Evolutionary conservation across 83 land plant species (phyloP), one percentile per base, ranked within the genome.

Genomic region (Diphasiastrum complanatum): DNA sequence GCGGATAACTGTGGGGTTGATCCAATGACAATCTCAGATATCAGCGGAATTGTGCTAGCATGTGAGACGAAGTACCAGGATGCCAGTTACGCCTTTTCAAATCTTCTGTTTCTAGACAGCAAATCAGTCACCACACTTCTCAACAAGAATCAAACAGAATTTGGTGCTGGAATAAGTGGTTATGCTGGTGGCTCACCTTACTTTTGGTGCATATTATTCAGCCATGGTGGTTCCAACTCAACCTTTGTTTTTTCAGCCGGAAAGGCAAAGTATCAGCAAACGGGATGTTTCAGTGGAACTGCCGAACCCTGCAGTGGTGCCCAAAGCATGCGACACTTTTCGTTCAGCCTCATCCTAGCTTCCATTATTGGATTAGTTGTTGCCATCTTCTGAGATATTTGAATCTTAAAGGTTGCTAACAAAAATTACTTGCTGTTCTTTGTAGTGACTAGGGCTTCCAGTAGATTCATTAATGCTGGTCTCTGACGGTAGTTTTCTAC

Each of bases 251-350:
- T 70, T 18, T 56, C 49, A 2, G 80, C 56, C 0, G 81, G 77
- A 5, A 63, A 37, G 1, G 77, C 77, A 12, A 82, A 67, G 63
- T 25, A 70, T 32, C 60, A 70, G 10, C 48, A 68, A n/a, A 82
- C 89, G 4, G 86, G 89, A 18, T 85, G 89, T 64, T 85, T 65
- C 61, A 85, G 89, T 33, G 89, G 89, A 1, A 78, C 78, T 45
- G 55, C 74, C 25, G 85, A 81, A 28, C 66, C 75, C 11, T 85
- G 89, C 73, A 82, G 72, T 40, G 58, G 74, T 41, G 77, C 79
- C 19, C 6, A 20, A 54, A 37, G 25, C n/a, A n/a, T n/a, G n/a
- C n/a, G n/a, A n/a, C n/a, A n/a, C n/a, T n/a, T n/a, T n/a, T n/a
- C n/a, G n/a, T n/a, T n/a, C n/a, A n/a, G n/a, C n/a, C n/a, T n/a